Evolutionary conservation across 73 alveolate species (phyloP), one percentile per base, ranked within the genome.

Genomic region (Paramecium primaurelia): DNA sequence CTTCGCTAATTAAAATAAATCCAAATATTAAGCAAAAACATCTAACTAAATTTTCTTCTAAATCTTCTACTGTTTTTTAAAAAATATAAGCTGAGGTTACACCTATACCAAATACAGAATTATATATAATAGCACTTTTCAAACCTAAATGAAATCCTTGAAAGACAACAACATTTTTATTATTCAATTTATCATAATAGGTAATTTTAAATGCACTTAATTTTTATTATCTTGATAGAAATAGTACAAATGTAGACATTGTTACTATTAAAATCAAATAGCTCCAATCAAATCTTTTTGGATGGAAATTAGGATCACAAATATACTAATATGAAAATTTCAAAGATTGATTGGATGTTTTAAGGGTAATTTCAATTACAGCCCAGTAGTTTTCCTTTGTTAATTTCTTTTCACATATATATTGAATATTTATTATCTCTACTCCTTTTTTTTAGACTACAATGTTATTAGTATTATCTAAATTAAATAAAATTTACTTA

Each of bases 271-370:
- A 26, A 9, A 80, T 28, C 6, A 80, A 20, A 80, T 80, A 80
- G 7, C 91, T 80, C 71, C 71, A 44, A 80, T 80, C 91, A 80
- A 80, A 80, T 80, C 91, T 80, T 20, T 40, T 47, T 26, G 91
- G 91, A 49, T 80, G 91, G 30, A 26, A 80, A 49, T 80, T 47
- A 12, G 91, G 77, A 49, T 80, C 91, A 18, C 91, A 80, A 22
- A 80, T 45, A 25, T 42, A 80, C 58, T 80, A 22, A 44, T 80
- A 80, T 38, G 25, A 26, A 80, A 80, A 80, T 20, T 42, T 25
- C 6, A 44, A 11, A 10, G 91, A 64, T 32, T 64, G 25, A n/a
- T 26, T 22, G 16, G 16, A 80, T 25, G 1, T 26, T 18, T 44
- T 8, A 6, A 80, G 25, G 6, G 54, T 22, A 10, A 80, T 49